A percentile compares a stretch with the other conserved stretches of the same genome.
phyloP scores from a whole-genome alignment of 2,329 filamentous ascomycete genomes.

The Colletotrichum sp. region DNA sequence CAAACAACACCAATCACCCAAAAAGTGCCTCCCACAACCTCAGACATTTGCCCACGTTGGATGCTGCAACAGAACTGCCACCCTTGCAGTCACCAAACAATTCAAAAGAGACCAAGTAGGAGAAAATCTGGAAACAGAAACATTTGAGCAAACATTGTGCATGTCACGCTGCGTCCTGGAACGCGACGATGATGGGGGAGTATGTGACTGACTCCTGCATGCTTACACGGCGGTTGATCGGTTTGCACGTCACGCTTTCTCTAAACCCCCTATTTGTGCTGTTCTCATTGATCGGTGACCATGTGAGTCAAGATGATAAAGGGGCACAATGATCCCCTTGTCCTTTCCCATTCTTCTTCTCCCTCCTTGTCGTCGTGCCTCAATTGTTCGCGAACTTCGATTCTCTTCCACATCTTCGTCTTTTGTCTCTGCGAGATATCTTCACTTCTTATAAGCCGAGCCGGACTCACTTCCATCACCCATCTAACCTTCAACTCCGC shows the following conservation, averaged over 20 bases:
- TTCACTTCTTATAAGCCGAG: not conserved
- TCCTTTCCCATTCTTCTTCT: not conserved
- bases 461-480: not conserved
- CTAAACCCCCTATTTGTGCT: not conserved
- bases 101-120: not conserved
- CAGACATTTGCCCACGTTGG: not conserved
- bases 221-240: not conserved
- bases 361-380: not conserved
- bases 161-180: not conserved
- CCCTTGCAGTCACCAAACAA: slow-evolving; percentile 7
- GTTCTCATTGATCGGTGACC: not conserved
- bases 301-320: not conserved
- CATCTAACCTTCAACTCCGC: not conserved
- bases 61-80: not conserved
- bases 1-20: not conserved
- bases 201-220: not conserved
- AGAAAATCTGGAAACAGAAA: not conserved
- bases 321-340: not conserved
- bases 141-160: not conserved
- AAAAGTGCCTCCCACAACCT: not conserved
- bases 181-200: not conserved
- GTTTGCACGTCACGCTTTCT: not conserved
- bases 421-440: not conserved
- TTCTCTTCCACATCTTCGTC: not conserved
- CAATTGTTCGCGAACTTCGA: not conserved